phyloP scores from a whole-genome alignment of 1,284 basidiomycete species.

The Ceratobasidium sp. region DNA sequence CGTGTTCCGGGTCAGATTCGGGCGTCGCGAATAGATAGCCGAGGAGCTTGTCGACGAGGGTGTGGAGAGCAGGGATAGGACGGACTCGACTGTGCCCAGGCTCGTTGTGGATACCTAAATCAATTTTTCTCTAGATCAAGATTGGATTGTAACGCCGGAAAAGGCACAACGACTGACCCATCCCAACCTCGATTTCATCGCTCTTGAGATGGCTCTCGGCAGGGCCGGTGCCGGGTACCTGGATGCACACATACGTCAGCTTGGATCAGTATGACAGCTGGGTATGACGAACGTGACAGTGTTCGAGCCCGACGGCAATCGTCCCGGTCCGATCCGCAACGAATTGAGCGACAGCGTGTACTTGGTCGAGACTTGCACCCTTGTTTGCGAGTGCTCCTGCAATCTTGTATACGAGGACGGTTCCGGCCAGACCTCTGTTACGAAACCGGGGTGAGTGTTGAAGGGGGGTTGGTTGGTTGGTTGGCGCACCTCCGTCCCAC shows the following conservation, averaged over 20 bases:
- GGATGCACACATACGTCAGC: background rate
- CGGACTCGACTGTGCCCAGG: conserved; percentile 75
- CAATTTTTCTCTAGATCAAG: background rate
- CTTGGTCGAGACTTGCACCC: conserved; percentile 75
- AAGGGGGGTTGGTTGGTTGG: background rate
- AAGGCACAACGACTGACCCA: conserved; percentile 51
- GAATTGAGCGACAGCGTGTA: conserved; percentile 73
- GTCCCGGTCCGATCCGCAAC: conserved; percentile 74
- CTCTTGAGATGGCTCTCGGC: conserved; percentile 64
- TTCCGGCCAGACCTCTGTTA: conserved; percentile 83
- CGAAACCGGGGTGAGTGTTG: conserved; percentile 8
- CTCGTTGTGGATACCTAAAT: conserved; percentile 90
- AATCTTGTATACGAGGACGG: conserved; percentile 90
- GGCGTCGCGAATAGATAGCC: conserved; percentile 73
- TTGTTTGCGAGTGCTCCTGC: conserved; percentile 81
- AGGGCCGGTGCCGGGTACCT: conserved; percentile 82
- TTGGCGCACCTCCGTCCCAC: conserved; percentile 72
- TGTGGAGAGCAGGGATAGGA: conserved; percentile 69
- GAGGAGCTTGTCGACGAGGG: conserved; percentile 76
- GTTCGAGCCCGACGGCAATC: conserved; percentile 89
- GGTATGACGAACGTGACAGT: conserved; percentile 72
- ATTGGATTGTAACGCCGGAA: conserved; percentile 31
- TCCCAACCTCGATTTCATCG: conserved; percentile 83
- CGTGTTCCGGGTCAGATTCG: conserved; percentile 73
- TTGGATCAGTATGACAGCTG: conserved; percentile 14